A percentile compares a stretch with the other conserved stretches of the same genome.
phyloP scores from a whole-genome alignment of 805 yeast genomes.

The Saturnispora mendoncae region DNA sequence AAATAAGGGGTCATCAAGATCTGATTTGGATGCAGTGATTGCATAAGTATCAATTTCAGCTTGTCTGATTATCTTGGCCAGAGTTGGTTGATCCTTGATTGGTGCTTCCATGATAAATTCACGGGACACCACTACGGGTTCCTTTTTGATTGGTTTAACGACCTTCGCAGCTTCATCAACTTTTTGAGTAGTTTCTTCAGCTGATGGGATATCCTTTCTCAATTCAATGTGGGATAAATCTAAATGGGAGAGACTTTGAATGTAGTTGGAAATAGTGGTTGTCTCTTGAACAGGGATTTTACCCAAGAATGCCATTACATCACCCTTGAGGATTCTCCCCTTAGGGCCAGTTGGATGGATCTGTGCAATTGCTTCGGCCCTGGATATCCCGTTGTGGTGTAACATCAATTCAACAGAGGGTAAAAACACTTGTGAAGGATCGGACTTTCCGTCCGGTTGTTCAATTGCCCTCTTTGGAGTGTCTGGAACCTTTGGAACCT shows the following conservation, averaged over 20 bases:
- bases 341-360: constrained; percentile 83
- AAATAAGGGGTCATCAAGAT: constrained; percentile 48
- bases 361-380: constrained; percentile 58
- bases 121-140: constrained; percentile 15
- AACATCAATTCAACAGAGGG: constrained; percentile 75
- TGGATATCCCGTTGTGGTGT: constrained; percentile 51
- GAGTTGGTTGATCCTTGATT: constrained; percentile 22
- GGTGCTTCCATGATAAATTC: constrained; percentile 2
- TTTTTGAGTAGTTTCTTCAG: neutral
- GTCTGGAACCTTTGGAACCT: neutral
- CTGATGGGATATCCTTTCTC: constrained; percentile 16
- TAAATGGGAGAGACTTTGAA: constrained; percentile 49
- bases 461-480: constrained; percentile 22
- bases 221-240: constrained; percentile 64
- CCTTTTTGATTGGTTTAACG: constrained; percentile 26
- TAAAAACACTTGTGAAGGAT: constrained; percentile 54
- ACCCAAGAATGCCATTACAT: constrained; percentile 78
- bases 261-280: constrained; percentile 42
- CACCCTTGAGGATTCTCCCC: constrained; percentile 86
- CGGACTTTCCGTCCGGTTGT: constrained; percentile 36
- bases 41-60: constrained; percentile 39
- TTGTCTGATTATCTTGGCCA: constrained; percentile 35
- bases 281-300: constrained; percentile 51
- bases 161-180: too few species aligned
- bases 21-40: constrained; percentile 26